Evolutionary conservation across 768 basidiomycete genomes (phyloP), one percentile per base, ranked within the genome.

Genomic region (Mycena maculata): DNA sequence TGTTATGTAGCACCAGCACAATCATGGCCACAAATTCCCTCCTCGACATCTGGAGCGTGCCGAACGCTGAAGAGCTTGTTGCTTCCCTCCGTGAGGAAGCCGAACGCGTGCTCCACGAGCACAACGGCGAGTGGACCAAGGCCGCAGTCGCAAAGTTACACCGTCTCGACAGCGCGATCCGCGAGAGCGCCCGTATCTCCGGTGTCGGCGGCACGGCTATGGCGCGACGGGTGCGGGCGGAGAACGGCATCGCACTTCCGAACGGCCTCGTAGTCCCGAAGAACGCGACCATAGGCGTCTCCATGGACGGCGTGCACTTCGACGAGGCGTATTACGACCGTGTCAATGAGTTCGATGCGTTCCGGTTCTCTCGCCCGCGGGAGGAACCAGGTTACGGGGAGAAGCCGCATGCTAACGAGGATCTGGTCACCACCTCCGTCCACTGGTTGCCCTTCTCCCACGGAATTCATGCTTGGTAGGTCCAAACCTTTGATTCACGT

Each of bases 141-240:
- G 60, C 69, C 16, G 69, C 69, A 4, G 42, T 70, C 31, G 44
- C 44, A 0, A 52, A 67, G 52, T 65, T 70, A 9, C 28, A 54
- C 39, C 60, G 65, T 8, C 56, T 70, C 22, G 69, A 70, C 50
- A 70, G 69, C 56, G 69, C 69, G 11, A 64, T 70, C 44, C 65
- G 69, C 10, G 69, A 70, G 44, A 62, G 60, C 44, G 39, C 57
- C n/a, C 61, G 67, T 20, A 30, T 71, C 25, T 68, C 65, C 1
- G 53, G 60, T 25, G 55, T 70, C 20, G 65, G 65, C 18, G 69
- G 69, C 25, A 38, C 65, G 23, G 57, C 48, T 6, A 63, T 67
- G 55, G 69, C 60, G 13, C 54, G 65, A 16, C 59, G 64, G 16
- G 55, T 66, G 3, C 50, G 64, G 11, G 27, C 55, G 3, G 56